phyloP scores from a whole-genome alignment of 2,329 filamentous ascomycete genomes.

The Byssoonygena ceratinophila region DNA sequence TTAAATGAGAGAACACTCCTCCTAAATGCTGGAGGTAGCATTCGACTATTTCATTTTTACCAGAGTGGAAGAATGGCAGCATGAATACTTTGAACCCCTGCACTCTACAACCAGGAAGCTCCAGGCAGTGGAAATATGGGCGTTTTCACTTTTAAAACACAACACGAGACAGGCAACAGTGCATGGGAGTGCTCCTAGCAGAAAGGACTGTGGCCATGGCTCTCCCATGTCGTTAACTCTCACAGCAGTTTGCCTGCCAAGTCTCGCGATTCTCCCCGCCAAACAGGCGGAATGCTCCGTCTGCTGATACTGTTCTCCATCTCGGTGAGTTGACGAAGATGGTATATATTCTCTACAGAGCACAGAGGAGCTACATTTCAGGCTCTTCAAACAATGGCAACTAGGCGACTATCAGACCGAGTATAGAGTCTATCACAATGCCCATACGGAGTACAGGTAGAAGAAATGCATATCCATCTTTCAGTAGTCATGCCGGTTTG shows the following conservation, averaged over 20 bases:
- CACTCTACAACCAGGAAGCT: neutral
- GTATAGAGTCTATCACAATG: too few relatives aligned
- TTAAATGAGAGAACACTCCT: neutral
- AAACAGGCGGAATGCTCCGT: neutral
- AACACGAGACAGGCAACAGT: constrained; percentile 1
- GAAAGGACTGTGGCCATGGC: neutral
- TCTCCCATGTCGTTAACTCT: neutral
- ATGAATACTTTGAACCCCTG: neutral
- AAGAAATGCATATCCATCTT: too few relatives aligned
- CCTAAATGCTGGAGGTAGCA: too few relatives aligned
- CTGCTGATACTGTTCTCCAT: neutral
- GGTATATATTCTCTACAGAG: too few relatives aligned
- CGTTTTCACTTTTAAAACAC: neutral
- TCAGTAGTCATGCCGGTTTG: too few relatives aligned
- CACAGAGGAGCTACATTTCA: too few relatives aligned
- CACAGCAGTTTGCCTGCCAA: constrained; percentile 12
- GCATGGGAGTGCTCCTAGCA: neutral
- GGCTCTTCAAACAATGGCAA: too few relatives aligned
- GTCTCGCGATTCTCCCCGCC: neutral
- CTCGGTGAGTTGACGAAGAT: too few relatives aligned
- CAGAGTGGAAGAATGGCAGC: neutral
- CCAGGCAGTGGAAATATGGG: neutral
- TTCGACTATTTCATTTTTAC: too few relatives aligned
- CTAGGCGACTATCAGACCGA: too few relatives aligned
- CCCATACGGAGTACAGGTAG: too few relatives aligned